Evolutionary conservation across 164 flowering plant genomes (phyloP), one percentile per base, ranked within the genome.

Genomic region (Nelumbo lutea): DNA sequence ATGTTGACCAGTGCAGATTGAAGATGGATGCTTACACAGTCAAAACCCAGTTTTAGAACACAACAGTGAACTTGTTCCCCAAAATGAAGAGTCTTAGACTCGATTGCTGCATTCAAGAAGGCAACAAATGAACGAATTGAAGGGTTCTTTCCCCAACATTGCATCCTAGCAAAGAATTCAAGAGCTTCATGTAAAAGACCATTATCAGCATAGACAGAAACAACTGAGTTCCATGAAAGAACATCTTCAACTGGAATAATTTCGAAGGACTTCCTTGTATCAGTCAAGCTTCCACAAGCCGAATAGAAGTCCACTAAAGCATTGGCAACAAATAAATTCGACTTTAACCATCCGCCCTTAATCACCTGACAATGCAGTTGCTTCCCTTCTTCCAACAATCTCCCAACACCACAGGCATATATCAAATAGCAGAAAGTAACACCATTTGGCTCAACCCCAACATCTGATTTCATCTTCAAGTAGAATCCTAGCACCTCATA

Each of bases 201-300:
- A 69, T 75, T 68, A 4, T 76, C 71, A 1, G 84, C 85, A 79
- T 70, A 78, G 4, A 83, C 82, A 10, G 84, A 80, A 70, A 88
- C 79, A 62, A 92, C 74, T 4, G 92, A 92, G 68, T 88, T 92
- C 96, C 93, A 87, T 3, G 94, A 88, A 63, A 88, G 82, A 41
- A 88, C 87, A 67, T 87, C 85, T 67, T 75, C 76, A 1, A 57
- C 53, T 14, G 75, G 80, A 72, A 90, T 84, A 13, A 75, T 68
- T 50, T 80, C 77, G 59, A 90, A 79, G 8, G 86, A 74, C 61
- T 76, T 84, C 62, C 41, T 73, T 3, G 93, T 84, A 74, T 77
- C 90, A 38, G 40, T 44, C 53, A 83, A 68, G 59, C 78, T 65
- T 42, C 84, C 84, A 75, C 88, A 87, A 65, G 83, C 80, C 39